phyloP scores from a whole-genome alignment of 305 asterid genomes.

The Plantago coronopus region DNA sequence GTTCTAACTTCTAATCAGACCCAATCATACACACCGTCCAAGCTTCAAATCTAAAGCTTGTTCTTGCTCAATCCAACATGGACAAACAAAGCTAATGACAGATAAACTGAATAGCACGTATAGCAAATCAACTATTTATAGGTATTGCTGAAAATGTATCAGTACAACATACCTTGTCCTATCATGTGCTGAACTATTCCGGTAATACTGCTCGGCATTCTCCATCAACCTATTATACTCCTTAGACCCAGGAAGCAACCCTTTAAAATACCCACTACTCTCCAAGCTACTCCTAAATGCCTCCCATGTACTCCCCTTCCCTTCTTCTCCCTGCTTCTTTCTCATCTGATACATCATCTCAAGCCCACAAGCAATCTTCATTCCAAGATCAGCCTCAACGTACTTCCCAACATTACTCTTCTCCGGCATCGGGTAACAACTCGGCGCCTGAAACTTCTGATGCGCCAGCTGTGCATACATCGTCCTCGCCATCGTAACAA shows the following conservation, averaged over 20 bases:
- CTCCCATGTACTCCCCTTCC: constrained; percentile 94
- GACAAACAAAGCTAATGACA: no score
- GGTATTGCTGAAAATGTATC: constrained; percentile 1
- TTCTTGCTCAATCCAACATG: no score
- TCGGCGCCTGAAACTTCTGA: constrained; percentile 81
- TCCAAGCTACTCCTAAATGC: constrained; percentile 66
- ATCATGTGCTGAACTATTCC: constrained; percentile 48
- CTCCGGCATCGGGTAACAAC: constrained; percentile 69
- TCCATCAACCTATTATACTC: constrained; percentile 70
- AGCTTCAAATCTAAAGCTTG: no score
- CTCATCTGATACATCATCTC: constrained; percentile 88
- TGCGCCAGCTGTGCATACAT: constrained; percentile 91
- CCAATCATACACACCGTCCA: no score
- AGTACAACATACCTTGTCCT: constrained; percentile 47
- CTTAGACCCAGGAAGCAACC: constrained; percentile 74
- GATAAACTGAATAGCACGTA: no score
- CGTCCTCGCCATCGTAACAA: constrained; percentile 76
- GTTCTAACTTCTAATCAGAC: no score
- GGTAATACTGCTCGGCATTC: constrained; percentile 70
- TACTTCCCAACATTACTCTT: constrained; percentile 53
- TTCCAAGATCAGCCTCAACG: constrained; percentile 79
- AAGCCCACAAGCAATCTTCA: constrained; percentile 87
- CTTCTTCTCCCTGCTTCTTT: constrained; percentile 70
- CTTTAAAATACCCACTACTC: constrained; percentile 66
- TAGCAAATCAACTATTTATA: neutral